These are phyloP conservation scores for Papiliotrema flavescens DNA, from an alignment of 1,284 basidiomycete species.

Conservation along the genomic window DNA sequence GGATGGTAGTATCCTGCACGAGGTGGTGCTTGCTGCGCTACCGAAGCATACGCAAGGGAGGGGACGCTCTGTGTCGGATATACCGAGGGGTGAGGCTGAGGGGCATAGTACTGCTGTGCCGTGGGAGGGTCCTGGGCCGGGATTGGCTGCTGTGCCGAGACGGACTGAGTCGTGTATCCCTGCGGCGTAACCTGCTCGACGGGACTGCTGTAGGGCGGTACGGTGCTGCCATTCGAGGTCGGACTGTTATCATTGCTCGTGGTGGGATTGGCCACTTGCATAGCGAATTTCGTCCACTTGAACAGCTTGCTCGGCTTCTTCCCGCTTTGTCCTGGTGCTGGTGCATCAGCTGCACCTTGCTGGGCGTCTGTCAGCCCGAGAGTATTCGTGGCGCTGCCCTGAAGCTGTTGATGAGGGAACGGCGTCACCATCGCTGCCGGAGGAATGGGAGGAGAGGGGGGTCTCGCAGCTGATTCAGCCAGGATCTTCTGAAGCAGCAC, in stretches of 20 bases:
- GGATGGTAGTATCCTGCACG: too few relatives aligned
- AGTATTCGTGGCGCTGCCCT: not conserved
- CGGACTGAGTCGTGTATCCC: too few relatives aligned
- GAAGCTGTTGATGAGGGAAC: not conserved
- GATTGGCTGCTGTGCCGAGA: too few relatives aligned
- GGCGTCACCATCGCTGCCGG: not conserved
- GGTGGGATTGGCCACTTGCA: not conserved
- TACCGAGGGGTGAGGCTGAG: too few relatives aligned
- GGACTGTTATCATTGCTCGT: not conserved
- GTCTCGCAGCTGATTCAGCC: constrained; percentile 3
- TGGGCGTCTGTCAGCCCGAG: not conserved
- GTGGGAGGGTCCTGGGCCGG: too few relatives aligned
- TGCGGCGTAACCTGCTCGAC: too few relatives aligned
- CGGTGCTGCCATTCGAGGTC: not conserved
- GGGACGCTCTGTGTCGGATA: too few relatives aligned
- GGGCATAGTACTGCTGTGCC: too few relatives aligned
- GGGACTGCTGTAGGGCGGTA: not conserved
- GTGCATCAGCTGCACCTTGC: not conserved
- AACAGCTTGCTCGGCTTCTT: not conserved
- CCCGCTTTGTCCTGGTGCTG: not conserved
- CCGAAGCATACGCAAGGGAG: too few relatives aligned
- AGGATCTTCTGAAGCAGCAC: constrained; percentile 12
- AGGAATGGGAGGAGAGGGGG: not conserved
- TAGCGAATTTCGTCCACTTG: constrained; percentile 1
- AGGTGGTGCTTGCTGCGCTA: too few relatives aligned